Evolutionary conservation across 2,329 filamentous ascomycete species (phyloP).

Genomic region (Tolypocladium sp.): DNA sequence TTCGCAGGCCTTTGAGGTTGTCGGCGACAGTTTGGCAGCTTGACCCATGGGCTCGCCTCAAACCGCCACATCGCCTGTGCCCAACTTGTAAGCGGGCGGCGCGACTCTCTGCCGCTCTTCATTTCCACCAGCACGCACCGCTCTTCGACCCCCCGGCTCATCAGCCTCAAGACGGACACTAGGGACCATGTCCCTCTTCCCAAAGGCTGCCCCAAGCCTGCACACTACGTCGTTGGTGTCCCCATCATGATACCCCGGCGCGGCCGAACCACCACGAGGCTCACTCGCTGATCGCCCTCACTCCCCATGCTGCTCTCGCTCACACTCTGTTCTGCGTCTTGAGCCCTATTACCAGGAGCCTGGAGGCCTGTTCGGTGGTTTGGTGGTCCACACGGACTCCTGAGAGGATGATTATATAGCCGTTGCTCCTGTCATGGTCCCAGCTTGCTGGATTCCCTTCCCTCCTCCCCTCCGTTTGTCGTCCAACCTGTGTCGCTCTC

Average conservation of each 20-base stretch:
- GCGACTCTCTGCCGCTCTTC: constrained; percentile 2
- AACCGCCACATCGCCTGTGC: not conserved
- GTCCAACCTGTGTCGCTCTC: not conserved
- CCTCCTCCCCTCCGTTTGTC: not conserved
- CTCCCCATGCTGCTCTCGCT: not conserved
- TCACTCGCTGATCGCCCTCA: not conserved
- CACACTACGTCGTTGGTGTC: not conserved
- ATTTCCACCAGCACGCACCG: constrained; percentile 4
- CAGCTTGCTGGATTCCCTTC: not conserved
- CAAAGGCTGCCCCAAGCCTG: not conserved
- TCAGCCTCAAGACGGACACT: not conserved
- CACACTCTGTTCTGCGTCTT: not conserved
- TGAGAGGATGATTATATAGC: not conserved
- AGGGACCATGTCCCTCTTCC: not conserved
- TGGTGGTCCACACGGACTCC: not conserved
- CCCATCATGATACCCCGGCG: not conserved
- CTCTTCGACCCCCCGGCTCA: not conserved
- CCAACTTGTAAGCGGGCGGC: no score
- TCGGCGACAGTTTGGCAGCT: no score
- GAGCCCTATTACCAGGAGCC: not conserved
- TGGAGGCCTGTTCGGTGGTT: not conserved
- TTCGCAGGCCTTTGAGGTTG: no score
- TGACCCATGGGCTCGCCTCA: not conserved
- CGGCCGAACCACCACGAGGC: not conserved
- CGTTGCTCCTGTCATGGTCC: not conserved